Evolutionary conservation across 2,329 filamentous ascomycete genomes (phyloP).

Genomic region (Diaporthe sp.): DNA sequence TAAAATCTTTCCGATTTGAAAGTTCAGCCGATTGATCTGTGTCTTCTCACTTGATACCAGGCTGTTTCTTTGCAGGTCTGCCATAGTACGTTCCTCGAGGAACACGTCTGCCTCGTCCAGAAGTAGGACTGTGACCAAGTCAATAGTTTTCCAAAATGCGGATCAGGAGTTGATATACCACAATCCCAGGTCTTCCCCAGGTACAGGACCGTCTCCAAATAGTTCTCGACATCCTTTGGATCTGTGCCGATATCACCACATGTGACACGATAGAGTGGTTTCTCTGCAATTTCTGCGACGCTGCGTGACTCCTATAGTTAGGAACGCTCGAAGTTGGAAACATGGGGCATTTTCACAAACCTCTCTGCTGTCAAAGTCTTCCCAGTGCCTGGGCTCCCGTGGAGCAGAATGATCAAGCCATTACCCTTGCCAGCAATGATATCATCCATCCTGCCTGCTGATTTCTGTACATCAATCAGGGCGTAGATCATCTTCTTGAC

Average conservation of each 20-base stretch:
- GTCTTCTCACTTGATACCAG: slow-evolving; percentile 47
- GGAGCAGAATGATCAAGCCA: slow-evolving; percentile 52
- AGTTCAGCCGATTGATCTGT: accelerated
- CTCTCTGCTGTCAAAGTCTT: slow-evolving; percentile 54
- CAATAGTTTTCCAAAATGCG: neutral
- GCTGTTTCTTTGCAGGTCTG: slow-evolving; percentile 50
- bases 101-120: slow-evolving; percentile 55
- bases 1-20: accelerated
- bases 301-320: neutral
- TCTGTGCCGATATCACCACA: slow-evolving; percentile 53
- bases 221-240: slow-evolving; percentile 50
- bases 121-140: slow-evolving; percentile 47
- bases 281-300: slow-evolving; percentile 54
- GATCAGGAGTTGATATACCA: accelerated
- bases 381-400: slow-evolving; percentile 53
- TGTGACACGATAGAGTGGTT: slow-evolving; percentile 54
- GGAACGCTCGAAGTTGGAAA: neutral
- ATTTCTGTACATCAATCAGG: slow-evolving; percentile 45
- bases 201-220: slow-evolving; percentile 49
- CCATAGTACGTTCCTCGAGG: slow-evolving; percentile 47
- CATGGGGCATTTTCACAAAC: neutral
- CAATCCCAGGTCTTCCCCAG: slow-evolving; percentile 51
- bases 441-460: slow-evolving; percentile 48
- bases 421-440: slow-evolving; percentile 53
- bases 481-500: slow-evolving; percentile 49